Evolutionary conservation across 1,284 basidiomycete genomes (phyloP).

Genomic region (Microbotryum violaceum): DNA sequence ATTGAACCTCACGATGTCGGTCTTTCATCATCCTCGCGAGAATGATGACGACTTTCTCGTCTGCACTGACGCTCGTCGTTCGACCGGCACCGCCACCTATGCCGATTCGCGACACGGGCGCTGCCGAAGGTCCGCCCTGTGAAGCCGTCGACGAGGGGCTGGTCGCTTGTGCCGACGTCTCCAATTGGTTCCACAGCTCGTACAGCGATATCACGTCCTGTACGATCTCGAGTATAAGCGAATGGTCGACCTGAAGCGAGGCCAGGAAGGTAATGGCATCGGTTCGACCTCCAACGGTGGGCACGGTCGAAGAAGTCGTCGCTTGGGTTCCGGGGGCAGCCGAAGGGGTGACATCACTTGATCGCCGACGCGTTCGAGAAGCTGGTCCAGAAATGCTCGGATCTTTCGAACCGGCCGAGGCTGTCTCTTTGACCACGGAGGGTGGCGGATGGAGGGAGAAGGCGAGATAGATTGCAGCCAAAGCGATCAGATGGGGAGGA

Average conservation of each 20-base stretch:
- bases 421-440: slow-evolving; percentile 30
- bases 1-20: slow-evolving; percentile 19
- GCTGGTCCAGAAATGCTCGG: background rate
- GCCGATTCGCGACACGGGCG: background rate
- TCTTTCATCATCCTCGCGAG: slow-evolving; percentile 28
- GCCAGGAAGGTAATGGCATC: slow-evolving; percentile 76
- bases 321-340: slow-evolving; percentile 33
- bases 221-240: slow-evolving; percentile 71
- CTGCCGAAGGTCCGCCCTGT: background rate
- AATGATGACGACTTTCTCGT: slow-evolving; percentile 26
- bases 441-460: slow-evolving; percentile 49
- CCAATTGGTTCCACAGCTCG: slow-evolving; percentile 73
- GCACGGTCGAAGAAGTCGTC: slow-evolving; percentile 25
- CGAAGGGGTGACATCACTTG: slow-evolving; percentile 38
- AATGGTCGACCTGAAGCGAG: slow-evolving; percentile 72
- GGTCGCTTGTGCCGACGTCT: slow-evolving; percentile 27
- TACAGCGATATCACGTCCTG: slow-evolving; percentile 89
- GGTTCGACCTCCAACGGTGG: slow-evolving; percentile 25
- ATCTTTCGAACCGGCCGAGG: background rate
- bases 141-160: background rate
- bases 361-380: slow-evolving; percentile 9
- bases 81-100: background rate
- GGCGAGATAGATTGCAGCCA: slow-evolving; percentile 80
- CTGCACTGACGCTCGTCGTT: slow-evolving; percentile 13
- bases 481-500: slow-evolving; percentile 87